Evolutionary conservation across 495 filamentous ascomycete genomes (phyloP).

Genomic region (Daldinia loculata): DNA sequence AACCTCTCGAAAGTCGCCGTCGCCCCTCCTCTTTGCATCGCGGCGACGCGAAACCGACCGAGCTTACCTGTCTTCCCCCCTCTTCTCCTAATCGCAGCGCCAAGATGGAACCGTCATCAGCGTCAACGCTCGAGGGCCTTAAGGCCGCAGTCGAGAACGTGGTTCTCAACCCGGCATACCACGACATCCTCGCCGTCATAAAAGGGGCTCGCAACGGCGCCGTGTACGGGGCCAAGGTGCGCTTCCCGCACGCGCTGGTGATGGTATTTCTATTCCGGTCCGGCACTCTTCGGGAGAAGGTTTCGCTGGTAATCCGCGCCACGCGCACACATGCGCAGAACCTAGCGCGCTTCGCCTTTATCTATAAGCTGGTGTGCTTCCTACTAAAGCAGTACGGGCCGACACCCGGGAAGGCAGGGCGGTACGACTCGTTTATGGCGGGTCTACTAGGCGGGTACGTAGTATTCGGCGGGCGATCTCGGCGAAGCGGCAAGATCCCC

Average conservation of each 20-base stretch:
- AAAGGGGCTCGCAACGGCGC: constrained; percentile 96
- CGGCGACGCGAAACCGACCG: constrained; percentile 5
- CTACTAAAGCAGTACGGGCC: constrained; percentile 69
- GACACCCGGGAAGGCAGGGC: constrained; percentile 57
- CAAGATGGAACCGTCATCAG: neutral
- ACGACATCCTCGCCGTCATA: constrained; percentile 79
- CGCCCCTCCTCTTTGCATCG: neutral
- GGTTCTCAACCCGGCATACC: constrained; percentile 82
- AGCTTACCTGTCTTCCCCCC: neutral
- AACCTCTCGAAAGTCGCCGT: constrained; percentile 4
- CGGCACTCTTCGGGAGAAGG: constrained; percentile 84
- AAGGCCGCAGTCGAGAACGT: constrained; percentile 68
- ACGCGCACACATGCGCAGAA: constrained; percentile 92
- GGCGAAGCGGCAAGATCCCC: constrained; percentile 67
- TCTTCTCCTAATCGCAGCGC: neutral
- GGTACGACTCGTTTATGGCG: constrained; percentile 87
- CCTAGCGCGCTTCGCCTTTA: constrained; percentile 84
- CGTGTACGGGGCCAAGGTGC: constrained; percentile 97
- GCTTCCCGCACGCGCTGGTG: constrained; percentile 96
- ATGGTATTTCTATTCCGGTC: constrained; percentile 96
- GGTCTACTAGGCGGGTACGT: constrained; percentile 90
- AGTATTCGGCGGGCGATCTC: constrained; percentile 79
- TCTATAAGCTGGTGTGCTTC: constrained; percentile 86
- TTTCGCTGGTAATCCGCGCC: constrained; percentile 78
- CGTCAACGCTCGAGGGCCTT: constrained; percentile 18